These are phyloP conservation scores for Trypanosoma conorhini DNA, from an alignment of 208 protist species.

Conservation along the genomic window DNA sequence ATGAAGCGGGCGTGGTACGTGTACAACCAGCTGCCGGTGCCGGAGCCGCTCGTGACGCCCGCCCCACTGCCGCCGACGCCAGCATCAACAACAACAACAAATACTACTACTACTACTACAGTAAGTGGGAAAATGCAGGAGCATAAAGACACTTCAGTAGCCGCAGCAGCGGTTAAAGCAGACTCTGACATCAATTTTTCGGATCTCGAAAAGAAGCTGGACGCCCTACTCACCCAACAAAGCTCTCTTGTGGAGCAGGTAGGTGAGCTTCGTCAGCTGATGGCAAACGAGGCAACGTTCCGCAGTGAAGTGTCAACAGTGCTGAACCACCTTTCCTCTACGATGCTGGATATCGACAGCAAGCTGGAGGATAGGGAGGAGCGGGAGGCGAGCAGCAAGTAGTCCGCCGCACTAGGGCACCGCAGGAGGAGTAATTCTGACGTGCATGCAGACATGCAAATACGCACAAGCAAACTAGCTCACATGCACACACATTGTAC, in stretches of 20 bases:
- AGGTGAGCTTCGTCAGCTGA: slow-evolving; percentile 50
- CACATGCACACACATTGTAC: not conserved
- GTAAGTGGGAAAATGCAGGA: not conserved
- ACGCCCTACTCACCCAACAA: slow-evolving; percentile 48
- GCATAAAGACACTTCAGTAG: not conserved
- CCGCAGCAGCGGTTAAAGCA: not conserved
- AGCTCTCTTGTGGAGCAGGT: slow-evolving; percentile 34
- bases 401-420: not conserved
- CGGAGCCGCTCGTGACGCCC: slow-evolving; percentile 50
- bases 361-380: slow-evolving; percentile 72
- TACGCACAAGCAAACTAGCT: too few species aligned
- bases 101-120: not conserved
- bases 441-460: not conserved
- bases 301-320: slow-evolving; percentile 67
- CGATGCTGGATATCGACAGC: slow-evolving; percentile 70
- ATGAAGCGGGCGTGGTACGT: slow-evolving; percentile 91
- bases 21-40: slow-evolving; percentile 70
- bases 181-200: slow-evolving; percentile 1
- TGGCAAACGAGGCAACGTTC: slow-evolving; percentile 42
- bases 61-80: slow-evolving; percentile 5
- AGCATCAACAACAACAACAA: not conserved
- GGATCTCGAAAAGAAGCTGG: slow-evolving; percentile 43
- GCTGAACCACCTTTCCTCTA: slow-evolving; percentile 70
- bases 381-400: slow-evolving; percentile 4
- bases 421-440: not conserved